Evolutionary conservation across 306 rosid species (phyloP), one percentile per base, ranked within the genome.

Genomic region (Alnus glutinosa): DNA sequence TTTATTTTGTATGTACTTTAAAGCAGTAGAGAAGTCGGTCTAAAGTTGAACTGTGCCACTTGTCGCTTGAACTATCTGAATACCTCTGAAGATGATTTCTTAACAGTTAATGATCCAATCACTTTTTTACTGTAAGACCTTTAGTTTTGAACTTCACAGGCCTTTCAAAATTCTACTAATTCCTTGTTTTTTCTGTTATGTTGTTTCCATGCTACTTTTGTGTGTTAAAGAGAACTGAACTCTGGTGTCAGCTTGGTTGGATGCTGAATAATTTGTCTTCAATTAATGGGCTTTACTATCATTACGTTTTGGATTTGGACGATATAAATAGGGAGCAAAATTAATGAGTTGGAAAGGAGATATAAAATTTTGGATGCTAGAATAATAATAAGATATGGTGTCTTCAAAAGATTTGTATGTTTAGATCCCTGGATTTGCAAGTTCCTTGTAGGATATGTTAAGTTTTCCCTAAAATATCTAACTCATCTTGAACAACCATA

Each of bases 401-500:
- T 62, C 18, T 63, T 63, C 51, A 18, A 42, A 67, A 37, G 15
- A 37, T 37, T 67, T 42, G 7, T 39, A 8, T 19, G 18, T 67
- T 67, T 67, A 39, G 72, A 9, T 16, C 32, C 72, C 28, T 67
- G 51, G 28, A 39, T 69, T 68, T 77, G 67, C 34, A 28, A 67
- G 57, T 55, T 55, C 28, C 46, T 18, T 10, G 49, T 58, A 58
- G 14, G 34, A 47, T 57, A 2, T 55, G 55, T n/a, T 47, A 28
- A 39, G 4, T 74, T 28, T 47, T 10, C 15, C 55, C 49, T 4
- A 36, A 9, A 34, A 44, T 58, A 12, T 79, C n/a, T 73, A n/a
- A 84, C 73, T 69, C 78, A 9, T 63, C 18, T 74, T 70, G 47
- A 58, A 67, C 5, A 16, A 66, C 75, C 63, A 61, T 59, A 75